A percentile compares a stretch with the other conserved stretches of the same genome.
Evolutionary conservation across 495 filamentous ascomycete genomes (phyloP).

Genomic region (Aspergillus nidulans): DNA sequence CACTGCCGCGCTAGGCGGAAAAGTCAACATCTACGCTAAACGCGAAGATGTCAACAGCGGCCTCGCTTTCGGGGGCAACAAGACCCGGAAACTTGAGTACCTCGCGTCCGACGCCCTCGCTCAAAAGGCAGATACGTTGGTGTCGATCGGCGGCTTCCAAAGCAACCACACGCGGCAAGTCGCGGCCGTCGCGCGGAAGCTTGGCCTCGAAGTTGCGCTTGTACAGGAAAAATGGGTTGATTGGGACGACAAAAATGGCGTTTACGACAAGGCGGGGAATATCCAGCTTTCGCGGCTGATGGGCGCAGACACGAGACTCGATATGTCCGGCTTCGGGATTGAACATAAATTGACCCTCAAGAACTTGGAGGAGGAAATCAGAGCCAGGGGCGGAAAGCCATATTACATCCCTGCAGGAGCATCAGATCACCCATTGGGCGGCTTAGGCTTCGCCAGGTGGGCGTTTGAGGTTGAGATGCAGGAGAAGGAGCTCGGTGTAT

Average conservation of each 20-base stretch:
- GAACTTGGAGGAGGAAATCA: slow-evolving; percentile 42
- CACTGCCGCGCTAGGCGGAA: slow-evolving; percentile 41
- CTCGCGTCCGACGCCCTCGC: slow-evolving; percentile 23
- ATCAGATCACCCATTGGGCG: slow-evolving; percentile 61
- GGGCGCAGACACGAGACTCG: slow-evolving; percentile 53
- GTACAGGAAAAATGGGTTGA: slow-evolving; percentile 64
- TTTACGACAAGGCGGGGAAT: slow-evolving; percentile 55
- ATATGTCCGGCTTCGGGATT: slow-evolving; percentile 51
- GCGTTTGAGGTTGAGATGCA: slow-evolving; percentile 57
- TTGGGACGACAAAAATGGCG: slow-evolving; percentile 33
- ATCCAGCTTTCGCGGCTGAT: slow-evolving; percentile 60
- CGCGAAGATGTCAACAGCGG: slow-evolving; percentile 60
- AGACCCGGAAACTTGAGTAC: slow-evolving; percentile 61
- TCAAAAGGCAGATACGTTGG: slow-evolving; percentile 49
- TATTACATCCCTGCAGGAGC: slow-evolving; percentile 65
- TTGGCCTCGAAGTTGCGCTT: slow-evolving; percentile 49
- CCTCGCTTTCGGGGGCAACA: slow-evolving; percentile 62
- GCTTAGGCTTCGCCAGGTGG: slow-evolving; percentile 61
- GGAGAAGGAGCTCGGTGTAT: slow-evolving; percentile 51
- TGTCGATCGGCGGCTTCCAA: slow-evolving; percentile 61
- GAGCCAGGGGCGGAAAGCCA: slow-evolving; percentile 43
- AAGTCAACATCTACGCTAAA: slow-evolving; percentile 55
- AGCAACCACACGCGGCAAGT: slow-evolving; percentile 61
- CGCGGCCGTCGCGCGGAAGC: slow-evolving; percentile 50
- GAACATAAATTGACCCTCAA: slow-evolving; percentile 53